phyloP scores from a whole-genome alignment of 306 rosid species.

The Dalbergia oliveri region DNA sequence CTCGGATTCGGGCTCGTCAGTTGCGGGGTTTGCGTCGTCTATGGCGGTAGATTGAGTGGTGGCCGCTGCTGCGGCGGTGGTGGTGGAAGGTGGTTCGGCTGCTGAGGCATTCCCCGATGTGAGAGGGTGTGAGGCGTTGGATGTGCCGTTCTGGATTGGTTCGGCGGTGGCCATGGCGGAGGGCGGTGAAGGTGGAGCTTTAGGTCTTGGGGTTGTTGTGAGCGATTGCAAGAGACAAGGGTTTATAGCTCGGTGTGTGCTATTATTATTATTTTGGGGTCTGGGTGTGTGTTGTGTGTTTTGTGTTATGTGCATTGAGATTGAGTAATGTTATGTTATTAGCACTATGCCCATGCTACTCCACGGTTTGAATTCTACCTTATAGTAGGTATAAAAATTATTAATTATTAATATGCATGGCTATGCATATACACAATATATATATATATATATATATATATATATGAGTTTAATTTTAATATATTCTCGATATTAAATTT shows the following conservation, averaged over 20 bases:
- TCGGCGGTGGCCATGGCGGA: conserved; percentile 57
- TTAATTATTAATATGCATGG: no score
- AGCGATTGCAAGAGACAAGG: neutral
- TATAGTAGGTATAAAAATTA: no score
- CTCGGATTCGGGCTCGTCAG: conserved; percentile 41
- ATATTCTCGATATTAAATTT: no score
- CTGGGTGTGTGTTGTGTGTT: no score
- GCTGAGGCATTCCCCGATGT: conserved; percentile 23
- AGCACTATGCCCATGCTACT: no score
- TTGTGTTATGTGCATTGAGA: no score
- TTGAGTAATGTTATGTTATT: no score
- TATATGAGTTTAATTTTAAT: no score
- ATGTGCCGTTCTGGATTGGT: conserved; percentile 60
- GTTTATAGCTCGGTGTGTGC: conserved; percentile 6
- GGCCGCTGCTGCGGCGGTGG: neutral
- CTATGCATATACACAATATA: no score
- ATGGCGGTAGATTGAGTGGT: neutral
- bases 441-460: no score
- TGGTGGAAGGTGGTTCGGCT: conserved; percentile 19
- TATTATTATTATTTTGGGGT: no score
- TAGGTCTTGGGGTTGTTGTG: neutral
- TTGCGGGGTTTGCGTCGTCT: neutral
- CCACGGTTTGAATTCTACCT: no score
- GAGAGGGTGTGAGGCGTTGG: conserved; percentile 24
- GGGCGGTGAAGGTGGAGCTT: neutral